These are phyloP conservation scores for Candolleomyces eurysporus DNA, from an alignment of 768 basidiomycete genomes.

Conservation along the genomic window DNA sequence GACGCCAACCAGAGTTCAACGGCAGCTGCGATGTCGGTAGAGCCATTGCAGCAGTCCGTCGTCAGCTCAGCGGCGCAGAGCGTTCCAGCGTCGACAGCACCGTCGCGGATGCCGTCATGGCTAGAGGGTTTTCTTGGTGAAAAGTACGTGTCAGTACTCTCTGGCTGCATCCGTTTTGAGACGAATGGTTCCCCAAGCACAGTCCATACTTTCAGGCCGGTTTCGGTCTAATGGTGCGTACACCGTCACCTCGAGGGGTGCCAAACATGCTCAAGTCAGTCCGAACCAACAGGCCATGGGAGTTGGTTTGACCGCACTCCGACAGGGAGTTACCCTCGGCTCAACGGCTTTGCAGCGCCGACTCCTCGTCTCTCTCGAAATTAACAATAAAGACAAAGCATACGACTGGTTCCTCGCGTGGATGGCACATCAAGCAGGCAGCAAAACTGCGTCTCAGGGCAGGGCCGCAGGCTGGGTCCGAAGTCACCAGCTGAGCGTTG, in stretches of 20 bases:
- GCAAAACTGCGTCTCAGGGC: constrained; percentile 14
- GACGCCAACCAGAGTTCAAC: background rate
- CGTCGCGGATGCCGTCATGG: constrained; percentile 26
- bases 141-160: constrained; percentile 52
- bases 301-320: constrained; percentile 73
- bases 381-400: constrained; percentile 91
- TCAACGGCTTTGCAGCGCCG: constrained; percentile 79
- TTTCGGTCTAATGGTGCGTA: constrained; percentile 89
- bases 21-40: background rate
- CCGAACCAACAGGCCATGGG: constrained; percentile 71
- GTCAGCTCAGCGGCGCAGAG: constrained; percentile 1
- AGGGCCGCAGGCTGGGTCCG: constrained; percentile 51
- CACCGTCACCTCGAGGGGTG: background rate
- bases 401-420: constrained; percentile 98
- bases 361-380: constrained; percentile 92
- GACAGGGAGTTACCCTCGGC: constrained; percentile 66
- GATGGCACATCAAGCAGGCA: constrained; percentile 74
- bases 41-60: background rate
- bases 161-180: background rate
- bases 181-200: constrained; percentile 32
- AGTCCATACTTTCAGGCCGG: constrained; percentile 99
- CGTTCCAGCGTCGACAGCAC: constrained; percentile 1
- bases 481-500: constrained; percentile 93
- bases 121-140: constrained; percentile 48
- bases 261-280: background rate